Evolutionary conservation across 176 grass and related monocot genomes (phyloP).

Genomic region (Raddia distichophylla): DNA sequence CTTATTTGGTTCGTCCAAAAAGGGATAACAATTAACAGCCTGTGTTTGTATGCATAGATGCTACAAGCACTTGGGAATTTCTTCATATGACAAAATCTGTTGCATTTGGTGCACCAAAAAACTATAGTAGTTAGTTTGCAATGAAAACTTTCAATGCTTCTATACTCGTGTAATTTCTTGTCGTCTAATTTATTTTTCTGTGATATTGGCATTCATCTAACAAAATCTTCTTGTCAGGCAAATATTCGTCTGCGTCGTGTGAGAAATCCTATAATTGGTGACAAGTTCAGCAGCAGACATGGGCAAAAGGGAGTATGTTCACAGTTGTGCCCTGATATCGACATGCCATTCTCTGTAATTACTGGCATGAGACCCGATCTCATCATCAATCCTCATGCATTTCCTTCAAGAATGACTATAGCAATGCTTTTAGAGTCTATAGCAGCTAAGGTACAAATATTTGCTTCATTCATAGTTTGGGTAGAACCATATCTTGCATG

Average conservation of each 20-base stretch:
- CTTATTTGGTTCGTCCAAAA: constrained; percentile 3
- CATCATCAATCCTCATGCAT: constrained; percentile 97
- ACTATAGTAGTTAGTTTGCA: constrained; percentile 7
- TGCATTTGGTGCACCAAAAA: neutral
- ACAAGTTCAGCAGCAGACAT: constrained; percentile 99
- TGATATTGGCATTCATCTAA: constrained; percentile 1
- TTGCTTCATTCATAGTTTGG: constrained; percentile 33
- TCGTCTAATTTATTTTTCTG: constrained; percentile 14
- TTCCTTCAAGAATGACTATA: constrained; percentile 99
- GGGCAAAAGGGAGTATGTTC: constrained; percentile 98
- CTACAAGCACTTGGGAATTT: neutral
- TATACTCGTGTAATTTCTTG: constrained; percentile 15
- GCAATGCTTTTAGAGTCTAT: constrained; percentile 98
- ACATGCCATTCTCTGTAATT: constrained; percentile 96
- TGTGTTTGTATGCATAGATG: constrained; percentile 10
- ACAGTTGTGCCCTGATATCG: constrained; percentile 94
- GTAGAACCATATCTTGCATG: constrained; percentile 24
- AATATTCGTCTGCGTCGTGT: constrained; percentile 79
- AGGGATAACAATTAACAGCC: neutral
- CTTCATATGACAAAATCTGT: neutral
- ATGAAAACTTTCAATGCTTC: constrained; percentile 11
- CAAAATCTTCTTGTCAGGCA: constrained; percentile 50
- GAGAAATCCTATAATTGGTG: constrained; percentile 92
- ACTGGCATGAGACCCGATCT: constrained; percentile 96
- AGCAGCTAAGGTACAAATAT: constrained; percentile 78